A percentile compares a stretch with the other conserved stretches of the same genome.
Conservation (phyloP, 2,329 filamentous ascomycete species). For the Sporothrix pseudoabietina region DNA sequence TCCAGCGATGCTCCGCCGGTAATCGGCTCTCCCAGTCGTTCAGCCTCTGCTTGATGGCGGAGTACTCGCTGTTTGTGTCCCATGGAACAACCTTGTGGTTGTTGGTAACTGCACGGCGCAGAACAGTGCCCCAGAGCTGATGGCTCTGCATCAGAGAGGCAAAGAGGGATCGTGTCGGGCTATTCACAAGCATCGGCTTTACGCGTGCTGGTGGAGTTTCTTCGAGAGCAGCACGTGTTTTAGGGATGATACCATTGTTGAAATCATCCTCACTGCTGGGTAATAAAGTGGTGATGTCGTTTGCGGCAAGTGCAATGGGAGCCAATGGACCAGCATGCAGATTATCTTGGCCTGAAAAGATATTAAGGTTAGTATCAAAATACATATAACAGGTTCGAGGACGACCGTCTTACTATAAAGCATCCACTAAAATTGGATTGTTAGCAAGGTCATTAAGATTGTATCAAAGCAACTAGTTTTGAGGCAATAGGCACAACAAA, state of each 20-base stretch:
- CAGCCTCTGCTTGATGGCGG: slow-evolving; percentile 48
- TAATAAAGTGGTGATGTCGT: slow-evolving; percentile 58
- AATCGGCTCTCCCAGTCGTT: slow-evolving; percentile 53
- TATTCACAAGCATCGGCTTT: slow-evolving; percentile 48
- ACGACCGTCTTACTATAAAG: slow-evolving; percentile 48
- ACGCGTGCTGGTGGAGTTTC: slow-evolving; percentile 55
- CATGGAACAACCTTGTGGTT: slow-evolving; percentile 50
- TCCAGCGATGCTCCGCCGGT: slow-evolving; percentile 54
- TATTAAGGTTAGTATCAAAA: background rate
- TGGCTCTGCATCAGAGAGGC: slow-evolving; percentile 59
- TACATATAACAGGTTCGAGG: background rate
- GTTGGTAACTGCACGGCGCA: slow-evolving; percentile 51
- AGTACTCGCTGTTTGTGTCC: slow-evolving; percentile 53
- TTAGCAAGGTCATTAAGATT: background rate
- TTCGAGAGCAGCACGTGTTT: slow-evolving; percentile 55
- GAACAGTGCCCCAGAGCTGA: slow-evolving; percentile 56
- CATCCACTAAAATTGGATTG: slow-evolving; percentile 53
- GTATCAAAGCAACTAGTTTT: background rate
- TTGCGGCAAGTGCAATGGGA: slow-evolving; percentile 54
- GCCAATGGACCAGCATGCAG: slow-evolving; percentile 56
- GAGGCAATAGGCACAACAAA: slow-evolving; percentile 39
- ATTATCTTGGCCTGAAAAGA: slow-evolving; percentile 53
- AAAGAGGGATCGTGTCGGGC: slow-evolving; percentile 55
- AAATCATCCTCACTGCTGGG: slow-evolving; percentile 58
- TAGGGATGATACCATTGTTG: slow-evolving; percentile 50